Evolutionary conservation across 257 asterid species (phyloP), one percentile per base, ranked within the genome.

Genomic region (Ligustrum vulgare): DNA sequence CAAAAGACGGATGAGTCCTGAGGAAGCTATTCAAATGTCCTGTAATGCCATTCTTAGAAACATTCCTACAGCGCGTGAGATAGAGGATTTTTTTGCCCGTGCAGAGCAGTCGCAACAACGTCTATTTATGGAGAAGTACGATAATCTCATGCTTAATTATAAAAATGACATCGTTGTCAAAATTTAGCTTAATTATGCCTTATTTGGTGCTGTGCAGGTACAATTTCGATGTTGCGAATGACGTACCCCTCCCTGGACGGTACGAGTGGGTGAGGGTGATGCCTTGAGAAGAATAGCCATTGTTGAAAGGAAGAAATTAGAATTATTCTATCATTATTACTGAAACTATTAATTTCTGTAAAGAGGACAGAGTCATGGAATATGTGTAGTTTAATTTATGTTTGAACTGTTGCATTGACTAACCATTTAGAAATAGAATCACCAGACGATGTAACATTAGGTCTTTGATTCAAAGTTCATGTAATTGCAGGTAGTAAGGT

Each of bases 101-200:
- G 82, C 80, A 6, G 96, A 91, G 83, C 82, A 79, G 88, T 82
- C 88, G 13, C 87, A 86, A 20, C 91, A 80, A 73, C 83, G 71
- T 16, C 85, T 65, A 36, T 91, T 91, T 72, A 83, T 86, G 4
- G 93, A 91, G 62, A 91, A 87, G 97, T 91, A 87, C 13, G 82
- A 32, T 41, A 11, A 65, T 25, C 47, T 67, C 69, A 37, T 10
- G 2, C 15, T 32, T 16, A 15, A 20, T 71, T 36, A 41, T 37
- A 32, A 11, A 41, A 23, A 67, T 47, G 58, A 47, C 11, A 9
- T 39, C 4, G 6, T 5, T 18, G 62, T 47, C 23, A 51, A 13
- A 49, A 54, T 54, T n/a, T 8, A 54, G 25, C 28, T 54, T n/a
- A 7, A 54, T 4, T 54, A 13, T 47, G 15, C 20, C 2, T 5